Conservation (phyloP, 176 grass and related monocot genomes). For the Echinochloa phyllopogon region DNA sequence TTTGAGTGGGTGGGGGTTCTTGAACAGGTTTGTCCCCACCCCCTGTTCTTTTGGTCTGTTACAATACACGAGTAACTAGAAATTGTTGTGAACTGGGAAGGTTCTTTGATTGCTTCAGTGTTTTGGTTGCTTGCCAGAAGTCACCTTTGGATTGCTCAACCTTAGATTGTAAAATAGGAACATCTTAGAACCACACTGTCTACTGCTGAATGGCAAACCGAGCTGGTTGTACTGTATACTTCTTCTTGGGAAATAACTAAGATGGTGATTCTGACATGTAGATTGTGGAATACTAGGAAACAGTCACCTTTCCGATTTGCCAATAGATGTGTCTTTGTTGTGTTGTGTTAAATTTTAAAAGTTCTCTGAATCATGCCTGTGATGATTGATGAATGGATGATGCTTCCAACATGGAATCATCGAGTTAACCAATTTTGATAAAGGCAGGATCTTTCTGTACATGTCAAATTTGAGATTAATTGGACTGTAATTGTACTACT, state of each 20-base stretch:
- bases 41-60: slow-evolving; percentile 50
- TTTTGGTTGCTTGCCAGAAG: slow-evolving; percentile 31
- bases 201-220: slow-evolving; percentile 36
- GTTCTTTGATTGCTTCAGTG: slow-evolving; percentile 51
- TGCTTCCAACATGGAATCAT: slow-evolving; percentile 11
- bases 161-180: slow-evolving; percentile 53
- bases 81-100: slow-evolving; percentile 55
- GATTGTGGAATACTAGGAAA: slow-evolving; percentile 1
- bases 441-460: neutral
- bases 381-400: neutral
- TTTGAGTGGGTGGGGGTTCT: slow-evolving; percentile 64
- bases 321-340: neutral
- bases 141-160: slow-evolving; percentile 41
- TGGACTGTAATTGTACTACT: neutral
- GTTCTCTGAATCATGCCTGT: slow-evolving; percentile 12
- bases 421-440: neutral
- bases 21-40: slow-evolving; percentile 59
- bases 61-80: slow-evolving; percentile 46
- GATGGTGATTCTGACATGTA: slow-evolving; percentile 42
- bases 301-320: neutral
- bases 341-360: neutral
- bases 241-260: slow-evolving; percentile 49
- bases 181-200: slow-evolving; percentile 50
- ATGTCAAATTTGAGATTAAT: slow-evolving; percentile 14
- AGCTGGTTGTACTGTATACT: slow-evolving; percentile 43